Conservation (phyloP, 345 rosid species). For the Eucalyptus rudis region DNA sequence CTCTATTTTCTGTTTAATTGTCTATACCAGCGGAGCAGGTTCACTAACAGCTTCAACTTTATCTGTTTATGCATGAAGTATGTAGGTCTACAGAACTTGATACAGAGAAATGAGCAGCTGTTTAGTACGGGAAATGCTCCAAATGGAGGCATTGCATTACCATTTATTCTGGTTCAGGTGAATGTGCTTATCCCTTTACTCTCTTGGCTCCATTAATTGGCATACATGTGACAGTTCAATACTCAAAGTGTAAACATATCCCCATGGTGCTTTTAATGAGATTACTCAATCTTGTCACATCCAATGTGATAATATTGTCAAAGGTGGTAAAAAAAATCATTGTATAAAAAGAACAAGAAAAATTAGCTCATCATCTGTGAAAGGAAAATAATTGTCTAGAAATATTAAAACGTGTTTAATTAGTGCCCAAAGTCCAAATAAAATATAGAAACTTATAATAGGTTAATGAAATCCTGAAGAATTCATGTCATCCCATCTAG, state of each 20-base stretch:
- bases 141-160: slow-evolving; percentile 83
- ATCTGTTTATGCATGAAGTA: slow-evolving; percentile 29
- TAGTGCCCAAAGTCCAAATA: neutral
- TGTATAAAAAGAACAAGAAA: neutral
- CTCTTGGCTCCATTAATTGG: neutral
- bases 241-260: neutral
- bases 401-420: neutral
- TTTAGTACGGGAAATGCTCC: slow-evolving; percentile 77
- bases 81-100: slow-evolving; percentile 80
- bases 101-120: slow-evolving; percentile 70
- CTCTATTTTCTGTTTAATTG: neutral
- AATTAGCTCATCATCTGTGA: neutral
- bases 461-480: neutral
- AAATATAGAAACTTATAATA: neutral
- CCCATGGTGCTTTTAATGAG: neutral
- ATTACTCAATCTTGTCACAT: neutral
- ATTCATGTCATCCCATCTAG: neutral
- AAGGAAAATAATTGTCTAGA: neutral
- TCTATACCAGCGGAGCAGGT: neutral
- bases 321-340: neutral
- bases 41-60: neutral
- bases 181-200: neutral
- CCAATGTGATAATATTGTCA: neutral
- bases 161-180: slow-evolving; percentile 98
- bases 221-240: neutral